Conservation (phyloP, 305 asterid genomes). For the Fraxinus greggii region DNA sequence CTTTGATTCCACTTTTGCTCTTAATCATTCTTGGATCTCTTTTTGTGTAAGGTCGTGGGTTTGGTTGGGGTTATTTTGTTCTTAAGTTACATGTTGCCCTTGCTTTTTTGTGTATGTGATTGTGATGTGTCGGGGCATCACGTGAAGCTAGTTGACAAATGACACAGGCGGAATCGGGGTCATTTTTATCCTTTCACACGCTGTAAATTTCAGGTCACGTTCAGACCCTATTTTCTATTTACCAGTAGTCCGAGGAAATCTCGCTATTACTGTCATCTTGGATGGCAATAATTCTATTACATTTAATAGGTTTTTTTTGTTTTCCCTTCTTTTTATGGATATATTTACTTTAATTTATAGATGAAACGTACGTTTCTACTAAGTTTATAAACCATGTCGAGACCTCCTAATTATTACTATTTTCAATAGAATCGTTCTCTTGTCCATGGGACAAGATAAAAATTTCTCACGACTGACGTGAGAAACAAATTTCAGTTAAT, state of each 20-base stretch:
- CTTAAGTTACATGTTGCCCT: slow-evolving; percentile 10
- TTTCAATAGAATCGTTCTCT: no score
- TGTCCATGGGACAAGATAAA: no score
- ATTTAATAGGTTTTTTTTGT: no score
- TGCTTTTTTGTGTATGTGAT: slow-evolving; percentile 32
- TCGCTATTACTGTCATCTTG: background rate
- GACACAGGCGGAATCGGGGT: slow-evolving; percentile 40
- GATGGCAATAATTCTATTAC: background rate
- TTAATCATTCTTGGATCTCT: slow-evolving; percentile 35
- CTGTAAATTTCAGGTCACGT: slow-evolving; percentile 61
- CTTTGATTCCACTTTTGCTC: slow-evolving; percentile 48
- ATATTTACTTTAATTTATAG: background rate
- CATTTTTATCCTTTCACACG: slow-evolving; percentile 50
- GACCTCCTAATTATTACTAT: background rate
- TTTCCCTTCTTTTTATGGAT: background rate
- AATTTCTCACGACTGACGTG: no score
- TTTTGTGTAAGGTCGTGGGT: slow-evolving; percentile 23
- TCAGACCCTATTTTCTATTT: background rate
- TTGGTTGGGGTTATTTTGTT: slow-evolving; percentile 29
- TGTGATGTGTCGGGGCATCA: slow-evolving; percentile 44
- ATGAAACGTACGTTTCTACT: background rate
- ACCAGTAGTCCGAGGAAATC: slow-evolving; percentile 31
- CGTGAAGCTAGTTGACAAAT: slow-evolving; percentile 63
- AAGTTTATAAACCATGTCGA: background rate
- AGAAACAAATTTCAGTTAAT: no score